Conservation (phyloP, 495 filamentous ascomycete genomes). For the Penicillium pulvis region DNA sequence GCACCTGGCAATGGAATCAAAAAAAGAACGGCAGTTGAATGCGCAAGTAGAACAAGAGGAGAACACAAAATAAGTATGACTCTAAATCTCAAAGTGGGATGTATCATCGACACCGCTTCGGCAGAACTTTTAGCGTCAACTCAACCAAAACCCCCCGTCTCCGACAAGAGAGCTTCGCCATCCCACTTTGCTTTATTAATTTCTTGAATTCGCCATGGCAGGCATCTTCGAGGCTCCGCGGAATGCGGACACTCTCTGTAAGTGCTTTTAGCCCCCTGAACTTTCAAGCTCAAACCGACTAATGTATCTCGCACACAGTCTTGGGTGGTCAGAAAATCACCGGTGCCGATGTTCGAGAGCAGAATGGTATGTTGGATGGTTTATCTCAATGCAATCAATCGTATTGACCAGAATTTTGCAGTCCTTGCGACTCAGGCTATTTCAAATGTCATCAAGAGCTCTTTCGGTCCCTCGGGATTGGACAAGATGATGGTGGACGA, state of each 20-base stretch:
- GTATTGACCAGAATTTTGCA: constrained; percentile 34
- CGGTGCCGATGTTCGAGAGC: constrained; percentile 91
- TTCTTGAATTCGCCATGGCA: constrained; percentile 60
- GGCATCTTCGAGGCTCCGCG: constrained; percentile 87
- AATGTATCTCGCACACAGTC: constrained; percentile 56
- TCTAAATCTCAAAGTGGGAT: constrained; percentile 47
- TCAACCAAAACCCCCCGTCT: constrained; percentile 32
- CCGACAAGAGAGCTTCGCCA: constrained; percentile 38
- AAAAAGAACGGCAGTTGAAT: constrained; percentile 24
- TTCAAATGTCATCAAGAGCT: constrained; percentile 98
- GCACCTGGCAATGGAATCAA: constrained; percentile 26
- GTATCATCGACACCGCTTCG: constrained; percentile 44
- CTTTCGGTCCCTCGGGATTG: constrained; percentile 93
- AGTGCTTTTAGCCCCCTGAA: constrained; percentile 24
- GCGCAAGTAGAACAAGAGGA: constrained; percentile 9
- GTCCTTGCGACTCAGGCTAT: constrained; percentile 96
- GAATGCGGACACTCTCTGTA: constrained; percentile 84
- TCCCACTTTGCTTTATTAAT: constrained; percentile 28
- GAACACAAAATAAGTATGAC: constrained; percentile 23
- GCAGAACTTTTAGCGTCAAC: constrained; percentile 51
- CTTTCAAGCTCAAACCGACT: constrained; percentile 17
- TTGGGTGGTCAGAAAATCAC: constrained; percentile 93
- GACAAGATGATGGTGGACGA: constrained; percentile 99
- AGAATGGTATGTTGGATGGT: constrained; percentile 69
- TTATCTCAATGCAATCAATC: constrained; percentile 5